phyloP scores from a whole-genome alignment of 345 rosid genomes.

The Corchorus olitorius region DNA sequence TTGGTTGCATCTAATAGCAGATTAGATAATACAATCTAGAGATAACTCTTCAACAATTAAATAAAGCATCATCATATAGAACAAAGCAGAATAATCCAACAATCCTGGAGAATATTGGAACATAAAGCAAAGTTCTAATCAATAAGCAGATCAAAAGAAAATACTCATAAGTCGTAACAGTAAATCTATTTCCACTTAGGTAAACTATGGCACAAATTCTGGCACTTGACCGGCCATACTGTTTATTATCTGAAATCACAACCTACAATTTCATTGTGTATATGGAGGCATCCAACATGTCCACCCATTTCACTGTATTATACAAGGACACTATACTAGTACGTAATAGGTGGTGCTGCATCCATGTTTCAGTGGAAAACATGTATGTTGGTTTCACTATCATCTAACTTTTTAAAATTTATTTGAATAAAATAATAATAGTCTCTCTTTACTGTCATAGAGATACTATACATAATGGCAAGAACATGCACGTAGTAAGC shows the following conservation, averaged over 20 bases:
- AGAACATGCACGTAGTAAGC: not conserved
- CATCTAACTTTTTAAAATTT: slow-evolving; percentile 6
- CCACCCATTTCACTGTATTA: not conserved
- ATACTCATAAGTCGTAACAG: not conserved
- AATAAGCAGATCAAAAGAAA: not conserved
- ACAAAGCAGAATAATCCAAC: not conserved
- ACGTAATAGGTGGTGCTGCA: not conserved
- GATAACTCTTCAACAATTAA: slow-evolving; percentile 9
- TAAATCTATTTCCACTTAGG: not conserved
- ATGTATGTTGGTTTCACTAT: not conserved
- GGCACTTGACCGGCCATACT: not conserved
- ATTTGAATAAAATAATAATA: too few species aligned
- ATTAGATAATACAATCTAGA: not conserved
- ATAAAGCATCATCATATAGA: not conserved
- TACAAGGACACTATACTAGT: not conserved
- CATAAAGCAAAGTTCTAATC: not conserved
- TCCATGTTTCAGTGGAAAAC: slow-evolving; percentile 1
- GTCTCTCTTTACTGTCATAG: not conserved
- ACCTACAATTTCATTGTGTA: not conserved
- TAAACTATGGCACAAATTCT: not conserved
- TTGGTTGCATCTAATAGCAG: not conserved
- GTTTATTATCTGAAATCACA: not conserved
- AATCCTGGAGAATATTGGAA: not conserved
- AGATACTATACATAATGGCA: slow-evolving; percentile 1
- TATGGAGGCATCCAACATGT: not conserved